Evolutionary conservation across 2,329 filamentous ascomycete species (phyloP), one percentile per base, ranked within the genome.

Genomic region (Scortechinia acanthostroma): DNA sequence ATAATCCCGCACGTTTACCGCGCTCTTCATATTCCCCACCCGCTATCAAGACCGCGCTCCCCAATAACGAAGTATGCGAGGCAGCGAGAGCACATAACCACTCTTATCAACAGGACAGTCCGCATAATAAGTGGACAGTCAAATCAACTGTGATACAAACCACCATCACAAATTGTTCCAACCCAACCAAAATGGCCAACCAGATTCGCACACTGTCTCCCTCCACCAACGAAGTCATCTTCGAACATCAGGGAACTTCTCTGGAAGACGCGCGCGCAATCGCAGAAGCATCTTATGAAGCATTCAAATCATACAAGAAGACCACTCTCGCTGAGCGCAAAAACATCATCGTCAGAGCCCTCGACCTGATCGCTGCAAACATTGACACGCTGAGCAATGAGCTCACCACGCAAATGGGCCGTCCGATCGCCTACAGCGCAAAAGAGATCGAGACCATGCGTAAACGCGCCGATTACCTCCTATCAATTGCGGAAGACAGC

Each of bases 341-440:
- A 63, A 74, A 76, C 42, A 91, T 95, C 51, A 81, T 96, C 55
- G 82, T 79, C 55, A 88, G 86, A 56, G 90, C 91, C 1, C 68
- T 97, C 40, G 76, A 83, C 50, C 65, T 88, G 3, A 71, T 97
- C 21, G 65, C 69, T 15, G 76, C 80, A 43, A 83, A 80, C 60
- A 77, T 90, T 62, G 85, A 93, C 80, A 86, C 82, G 50, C 73
- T 97, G 23, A 90, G 86, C 4, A 76, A 80, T 53, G 91, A 96
- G 62, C 69, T 97, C 48, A 96, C 91, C 0, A 83, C 88, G 60
- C 91, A 97, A 69, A 97, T 97, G 91, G 91, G 91, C 35, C 77
- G 91, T 17, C 91, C 91, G 23, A 95, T 96, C 56, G 77, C 86
- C 28, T 96, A 91, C 62, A 87, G 88, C 0, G 82, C 76, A 42